Evolutionary conservation across 768 basidiomycete species (phyloP).

Genomic region (Boletus pseudopeckii): DNA sequence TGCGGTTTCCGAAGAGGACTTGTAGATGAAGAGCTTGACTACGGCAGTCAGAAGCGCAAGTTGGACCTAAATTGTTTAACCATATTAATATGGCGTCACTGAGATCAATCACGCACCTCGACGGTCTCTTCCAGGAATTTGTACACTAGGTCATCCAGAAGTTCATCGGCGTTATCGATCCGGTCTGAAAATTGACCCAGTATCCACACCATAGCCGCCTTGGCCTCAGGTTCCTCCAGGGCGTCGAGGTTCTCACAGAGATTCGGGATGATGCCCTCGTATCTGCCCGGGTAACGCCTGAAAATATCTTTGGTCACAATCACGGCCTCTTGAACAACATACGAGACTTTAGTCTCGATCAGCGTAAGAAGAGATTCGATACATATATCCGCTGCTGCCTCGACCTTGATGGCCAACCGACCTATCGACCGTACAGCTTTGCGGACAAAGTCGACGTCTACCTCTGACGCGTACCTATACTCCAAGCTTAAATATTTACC

Average conservation of each 20-base stretch:
- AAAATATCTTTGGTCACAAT: conserved; percentile 99
- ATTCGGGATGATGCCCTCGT: conserved; percentile 93
- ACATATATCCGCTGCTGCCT: conserved; percentile 83
- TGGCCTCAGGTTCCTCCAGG: conserved; percentile 94
- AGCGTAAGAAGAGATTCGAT: conserved; percentile 82
- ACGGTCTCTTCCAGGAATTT: conserved; percentile 91
- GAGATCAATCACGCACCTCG: conserved; percentile 54
- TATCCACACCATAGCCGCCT: conserved; percentile 98
- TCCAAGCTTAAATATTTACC: not conserved
- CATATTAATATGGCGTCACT: not conserved
- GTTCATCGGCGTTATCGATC: conserved; percentile 94
- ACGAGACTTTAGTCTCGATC: conserved; percentile 89
- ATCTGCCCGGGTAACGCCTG: conserved; percentile 92
- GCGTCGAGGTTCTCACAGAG: conserved; percentile 90
- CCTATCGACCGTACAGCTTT: conserved; percentile 98
- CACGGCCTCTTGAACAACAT: conserved; percentile 95
- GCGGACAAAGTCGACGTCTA: conserved; percentile 96
- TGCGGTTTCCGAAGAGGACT: conserved; percentile 74
- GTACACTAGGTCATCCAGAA: conserved; percentile 88
- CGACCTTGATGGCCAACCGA: conserved; percentile 95
- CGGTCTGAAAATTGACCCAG: conserved; percentile 93
- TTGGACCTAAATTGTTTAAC: conserved; percentile 66
- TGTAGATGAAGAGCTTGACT: conserved; percentile 95
- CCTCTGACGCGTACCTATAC: conserved; percentile 90
- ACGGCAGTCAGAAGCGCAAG: conserved; percentile 89